Evolutionary conservation across 2,329 filamentous ascomycete genomes (phyloP).

Genomic region (Lachnellula willkommii): DNA sequence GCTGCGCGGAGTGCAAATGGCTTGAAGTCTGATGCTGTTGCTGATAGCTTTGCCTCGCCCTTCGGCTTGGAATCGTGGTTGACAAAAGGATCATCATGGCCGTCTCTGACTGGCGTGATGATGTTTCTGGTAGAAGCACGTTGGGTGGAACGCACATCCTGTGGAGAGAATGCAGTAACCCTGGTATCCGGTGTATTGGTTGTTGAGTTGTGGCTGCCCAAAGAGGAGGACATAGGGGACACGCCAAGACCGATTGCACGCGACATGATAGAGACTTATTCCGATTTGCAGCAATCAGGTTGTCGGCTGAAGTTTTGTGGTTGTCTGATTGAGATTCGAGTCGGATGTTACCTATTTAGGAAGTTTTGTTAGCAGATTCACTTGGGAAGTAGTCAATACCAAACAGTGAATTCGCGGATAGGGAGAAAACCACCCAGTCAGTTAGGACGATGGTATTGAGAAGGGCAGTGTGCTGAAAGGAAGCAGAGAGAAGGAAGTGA

Average conservation of each 20-base stretch:
- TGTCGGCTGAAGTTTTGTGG: too few relatives aligned
- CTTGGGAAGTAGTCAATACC: too few relatives aligned
- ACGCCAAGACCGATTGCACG: conserved; percentile 10
- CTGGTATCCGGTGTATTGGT: conserved; percentile 61
- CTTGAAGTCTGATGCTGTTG: conserved; percentile 57
- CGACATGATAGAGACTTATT: not conserved
- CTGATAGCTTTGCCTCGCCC: conserved; percentile 48
- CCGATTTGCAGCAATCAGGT: too few relatives aligned
- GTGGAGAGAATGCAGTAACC: conserved; percentile 58
- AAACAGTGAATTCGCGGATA: too few relatives aligned
- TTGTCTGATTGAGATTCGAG: too few relatives aligned
- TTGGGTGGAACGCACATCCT: conserved; percentile 34
- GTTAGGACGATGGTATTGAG: not conserved
- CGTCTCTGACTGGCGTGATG: conserved; percentile 21
- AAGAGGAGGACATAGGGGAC: conserved; percentile 38
- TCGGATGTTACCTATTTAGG: too few relatives aligned
- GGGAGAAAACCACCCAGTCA: not conserved
- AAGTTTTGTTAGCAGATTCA: too few relatives aligned
- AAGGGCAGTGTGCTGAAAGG: not conserved
- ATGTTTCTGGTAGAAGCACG: conserved; percentile 15
- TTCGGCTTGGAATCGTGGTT: conserved; percentile 31
- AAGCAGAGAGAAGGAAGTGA: not conserved
- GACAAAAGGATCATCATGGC: conserved; percentile 46
- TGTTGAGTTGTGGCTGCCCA: conserved; percentile 49
- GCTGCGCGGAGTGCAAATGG: conserved; percentile 36